Conservation (phyloP, 768 basidiomycete genomes). For the Hydnomerulius pinastri region DNA sequence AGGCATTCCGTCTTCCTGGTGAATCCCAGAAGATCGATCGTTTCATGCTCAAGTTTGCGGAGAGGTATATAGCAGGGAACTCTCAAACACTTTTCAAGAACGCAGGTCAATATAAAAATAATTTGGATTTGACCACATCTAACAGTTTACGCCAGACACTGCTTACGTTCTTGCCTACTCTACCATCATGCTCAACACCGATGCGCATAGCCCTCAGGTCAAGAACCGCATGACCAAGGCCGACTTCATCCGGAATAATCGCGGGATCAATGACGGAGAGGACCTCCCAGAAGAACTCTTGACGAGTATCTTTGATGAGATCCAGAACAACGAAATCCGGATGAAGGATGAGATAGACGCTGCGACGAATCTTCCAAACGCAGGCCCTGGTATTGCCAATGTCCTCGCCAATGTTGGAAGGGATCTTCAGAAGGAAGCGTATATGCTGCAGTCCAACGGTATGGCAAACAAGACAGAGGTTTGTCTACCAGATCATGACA, state of each 20-base stretch:
- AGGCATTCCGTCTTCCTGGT: slow-evolving; percentile 95
- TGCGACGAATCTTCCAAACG: slow-evolving; percentile 37
- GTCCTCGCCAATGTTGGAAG: slow-evolving; percentile 88
- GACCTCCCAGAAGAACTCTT: slow-evolving; percentile 89
- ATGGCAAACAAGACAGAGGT: slow-evolving; percentile 98
- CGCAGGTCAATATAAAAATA: slow-evolving; percentile 62
- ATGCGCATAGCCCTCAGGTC: slow-evolving; percentile 92
- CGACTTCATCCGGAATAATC: slow-evolving; percentile 93
- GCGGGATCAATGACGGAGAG: slow-evolving; percentile 90
- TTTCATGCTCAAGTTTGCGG: slow-evolving; percentile 98
- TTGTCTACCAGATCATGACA: slow-evolving; percentile 10
- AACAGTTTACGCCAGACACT: slow-evolving; percentile 55
- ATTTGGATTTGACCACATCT: slow-evolving; percentile 5
- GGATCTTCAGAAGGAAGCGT: slow-evolving; percentile 95
- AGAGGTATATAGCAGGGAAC: slow-evolving; percentile 92
- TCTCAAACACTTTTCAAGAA: slow-evolving; percentile 85
- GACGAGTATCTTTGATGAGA: slow-evolving; percentile 83
- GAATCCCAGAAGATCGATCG: slow-evolving; percentile 99
- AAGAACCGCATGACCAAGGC: slow-evolving; percentile 92
- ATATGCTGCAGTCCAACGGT: slow-evolving; percentile 91
- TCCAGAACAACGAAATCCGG: slow-evolving; percentile 88
- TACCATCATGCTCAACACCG: slow-evolving; percentile 94
- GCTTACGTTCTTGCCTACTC: slow-evolving; percentile 96
- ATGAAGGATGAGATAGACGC: slow-evolving; percentile 98
- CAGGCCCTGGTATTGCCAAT: slow-evolving; percentile 74